A percentile compares a stretch with the other conserved stretches of the same genome.
These are phyloP conservation scores for Taphrina pruni DNA, from an alignment of 1,139 yeast genomes.

Conservation along the genomic window DNA sequence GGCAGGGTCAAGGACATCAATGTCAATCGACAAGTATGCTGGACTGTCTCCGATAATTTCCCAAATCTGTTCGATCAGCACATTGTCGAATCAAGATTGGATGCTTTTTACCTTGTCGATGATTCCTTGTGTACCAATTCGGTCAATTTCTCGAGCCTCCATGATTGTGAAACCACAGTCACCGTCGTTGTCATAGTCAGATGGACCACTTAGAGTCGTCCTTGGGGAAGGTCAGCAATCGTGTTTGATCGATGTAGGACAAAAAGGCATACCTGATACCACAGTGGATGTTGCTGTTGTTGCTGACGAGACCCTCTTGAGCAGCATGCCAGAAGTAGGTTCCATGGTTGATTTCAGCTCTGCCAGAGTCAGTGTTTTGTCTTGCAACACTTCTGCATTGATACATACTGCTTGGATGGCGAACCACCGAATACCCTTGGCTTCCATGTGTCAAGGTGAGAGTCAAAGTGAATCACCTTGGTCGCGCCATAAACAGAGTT, in stretches of 20 bases:
- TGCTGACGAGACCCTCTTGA: constrained; percentile 66
- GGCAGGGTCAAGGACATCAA: constrained; percentile 79
- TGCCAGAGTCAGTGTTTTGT: neutral
- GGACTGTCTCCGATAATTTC: constrained; percentile 65
- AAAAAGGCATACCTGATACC: constrained; percentile 56
- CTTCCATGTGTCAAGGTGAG: constrained; percentile 47
- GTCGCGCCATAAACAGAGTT: constrained; percentile 65
- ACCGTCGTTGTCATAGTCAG: constrained; percentile 69
- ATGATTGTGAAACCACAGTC: constrained; percentile 68
- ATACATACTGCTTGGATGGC: constrained; percentile 55
- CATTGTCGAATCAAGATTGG: neutral
- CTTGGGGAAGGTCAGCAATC: constrained; percentile 48
- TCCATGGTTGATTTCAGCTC: constrained; percentile 69
- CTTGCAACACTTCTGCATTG: neutral
- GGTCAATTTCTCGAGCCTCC: constrained; percentile 73
- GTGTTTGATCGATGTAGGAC: neutral
- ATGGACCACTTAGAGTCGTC: constrained; percentile 67
- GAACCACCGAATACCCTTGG: constrained; percentile 65
- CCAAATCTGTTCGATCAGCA: constrained; percentile 52
- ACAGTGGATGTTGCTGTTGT: constrained; percentile 66
- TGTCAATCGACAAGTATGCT: constrained; percentile 74
- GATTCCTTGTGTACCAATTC: constrained; percentile 56
- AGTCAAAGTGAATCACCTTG: constrained; percentile 67
- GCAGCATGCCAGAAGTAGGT: constrained; percentile 81
- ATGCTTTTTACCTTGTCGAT: constrained; percentile 52